These are phyloP conservation scores for Entomortierella lignicola DNA, from an alignment of 192 early-diverging fungal genomes.

Conservation along the genomic window DNA sequence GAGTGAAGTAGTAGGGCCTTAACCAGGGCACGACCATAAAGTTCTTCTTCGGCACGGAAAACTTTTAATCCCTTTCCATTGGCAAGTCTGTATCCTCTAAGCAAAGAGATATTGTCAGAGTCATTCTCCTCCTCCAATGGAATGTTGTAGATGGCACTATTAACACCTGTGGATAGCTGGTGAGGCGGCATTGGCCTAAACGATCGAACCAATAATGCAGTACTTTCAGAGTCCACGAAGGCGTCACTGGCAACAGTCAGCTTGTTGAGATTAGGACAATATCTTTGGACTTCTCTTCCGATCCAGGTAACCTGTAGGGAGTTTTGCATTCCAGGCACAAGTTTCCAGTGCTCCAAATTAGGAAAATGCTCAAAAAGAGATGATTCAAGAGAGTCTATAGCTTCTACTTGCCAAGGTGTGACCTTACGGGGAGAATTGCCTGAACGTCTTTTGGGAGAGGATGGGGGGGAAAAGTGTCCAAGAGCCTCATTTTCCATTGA, in stretches of 20 bases:
- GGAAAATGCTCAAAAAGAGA: slow-evolving; percentile 8
- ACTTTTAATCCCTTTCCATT: background rate
- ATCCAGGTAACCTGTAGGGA: background rate
- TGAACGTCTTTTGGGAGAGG: background rate
- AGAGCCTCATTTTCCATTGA: background rate
- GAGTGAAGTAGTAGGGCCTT: background rate
- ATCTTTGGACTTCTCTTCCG: background rate
- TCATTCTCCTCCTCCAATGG: background rate
- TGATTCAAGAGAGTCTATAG: background rate
- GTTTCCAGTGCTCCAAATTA: slow-evolving; percentile 4
- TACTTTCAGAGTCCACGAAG: background rate
- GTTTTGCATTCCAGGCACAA: background rate
- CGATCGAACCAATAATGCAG: slow-evolving; percentile 1
- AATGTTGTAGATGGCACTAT: background rate
- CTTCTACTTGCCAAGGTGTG: background rate
- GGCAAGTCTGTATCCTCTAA: background rate
- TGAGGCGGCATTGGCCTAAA: background rate
- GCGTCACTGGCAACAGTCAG: background rate
- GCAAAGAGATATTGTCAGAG: background rate
- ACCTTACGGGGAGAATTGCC: background rate
- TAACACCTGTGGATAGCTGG: background rate
- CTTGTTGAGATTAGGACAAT: slow-evolving; percentile 9
- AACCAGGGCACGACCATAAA: background rate
- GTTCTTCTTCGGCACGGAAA: background rate
- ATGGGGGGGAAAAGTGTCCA: background rate